Base-by-base conservation (phyloP, 768 basidiomycete genomes). In the Daedalea quercina region DNA sequence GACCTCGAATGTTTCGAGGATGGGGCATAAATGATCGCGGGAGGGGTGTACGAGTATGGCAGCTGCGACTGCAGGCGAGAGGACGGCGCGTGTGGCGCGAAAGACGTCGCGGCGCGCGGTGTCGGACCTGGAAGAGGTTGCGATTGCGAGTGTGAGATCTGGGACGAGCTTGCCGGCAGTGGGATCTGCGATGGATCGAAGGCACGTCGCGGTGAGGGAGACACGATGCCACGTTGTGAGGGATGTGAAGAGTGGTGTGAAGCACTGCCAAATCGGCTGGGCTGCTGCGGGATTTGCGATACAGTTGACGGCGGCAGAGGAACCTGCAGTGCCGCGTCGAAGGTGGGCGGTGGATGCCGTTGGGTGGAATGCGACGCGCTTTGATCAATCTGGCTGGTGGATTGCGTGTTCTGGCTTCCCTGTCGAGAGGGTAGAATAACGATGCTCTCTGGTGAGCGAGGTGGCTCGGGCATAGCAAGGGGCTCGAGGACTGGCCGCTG, bases 1-100 rank as follows among this genome's bases (percentile, higher is more conserved):
- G 78, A 70, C 50, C 64, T 70, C 24, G 72, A 68, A 57, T 75
- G 75, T 50, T 74, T 73, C 48, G 60, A 61, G 42, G 63, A 65
- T 0, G 82, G 78, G 19, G 82, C 81, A 63, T 84, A 84, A 51
- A 82, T 73, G 56, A 84, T 83, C 53, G 80, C 76, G 25, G 82
- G 79, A 2, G 76, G 75, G 25, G 76, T 69, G 51, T 73, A 76
- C 19, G 64, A 56, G 52, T 57, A 66, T 52, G 57, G 61, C 54
- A 60, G 62, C 54, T 44, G 63, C 58, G 73, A 47, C 65, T 65
- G 66, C 22, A 63, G 65, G 58, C 57, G 67, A 67, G 74, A 57
- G 66, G 71, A 52, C 58, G 63, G 57, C 60, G 63, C 34, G 59
- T 57, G 57, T 19, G 56, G 44, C 35, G 58, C 61, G 23, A 47